Conservation (phyloP, 2,329 filamentous ascomycete genomes). For the Colletotrichum lindemuthianum region DNA sequence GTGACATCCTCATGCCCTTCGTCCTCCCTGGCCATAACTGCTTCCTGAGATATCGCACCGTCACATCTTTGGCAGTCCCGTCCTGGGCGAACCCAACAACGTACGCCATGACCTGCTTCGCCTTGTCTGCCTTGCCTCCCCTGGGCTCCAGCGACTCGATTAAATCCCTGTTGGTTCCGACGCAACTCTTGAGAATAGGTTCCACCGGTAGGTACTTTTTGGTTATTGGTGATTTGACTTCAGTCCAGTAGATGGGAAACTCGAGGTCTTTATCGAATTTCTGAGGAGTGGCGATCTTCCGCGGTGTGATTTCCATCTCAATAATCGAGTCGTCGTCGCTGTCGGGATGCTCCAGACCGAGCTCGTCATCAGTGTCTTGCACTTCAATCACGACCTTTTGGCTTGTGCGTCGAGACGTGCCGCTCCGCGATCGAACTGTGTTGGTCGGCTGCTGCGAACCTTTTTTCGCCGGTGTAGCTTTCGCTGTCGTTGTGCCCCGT, state of each 20-base stretch:
- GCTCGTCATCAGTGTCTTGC: slow-evolving; percentile 30
- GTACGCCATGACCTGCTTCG: slow-evolving; percentile 91
- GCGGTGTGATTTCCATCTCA: slow-evolving; percentile 59
- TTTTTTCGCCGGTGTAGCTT: slow-evolving; percentile 21
- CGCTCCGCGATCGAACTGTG: slow-evolving; percentile 7
- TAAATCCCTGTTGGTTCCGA: slow-evolving; percentile 78
- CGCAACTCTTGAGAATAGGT: slow-evolving; percentile 72
- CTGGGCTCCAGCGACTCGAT: slow-evolving; percentile 83
- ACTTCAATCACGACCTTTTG: slow-evolving; percentile 16
- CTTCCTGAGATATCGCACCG: slow-evolving; percentile 86
- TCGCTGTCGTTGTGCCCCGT: slow-evolving; percentile 38
- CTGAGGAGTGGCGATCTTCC: slow-evolving; percentile 52
- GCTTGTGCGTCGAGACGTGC: slow-evolving; percentile 10
- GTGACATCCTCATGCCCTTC: slow-evolving; percentile 81
- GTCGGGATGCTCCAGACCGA: slow-evolving; percentile 54
- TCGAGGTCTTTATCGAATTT: slow-evolving; percentile 80
- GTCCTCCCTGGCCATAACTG: slow-evolving; percentile 88
- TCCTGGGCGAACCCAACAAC: slow-evolving; percentile 84
- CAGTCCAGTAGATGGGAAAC: slow-evolving; percentile 93
- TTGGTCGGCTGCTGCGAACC: slow-evolving; percentile 10
- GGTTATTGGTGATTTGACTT: slow-evolving; percentile 84
- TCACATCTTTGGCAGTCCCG: slow-evolving; percentile 93
- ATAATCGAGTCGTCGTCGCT: slow-evolving; percentile 70
- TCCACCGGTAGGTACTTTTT: slow-evolving; percentile 84
- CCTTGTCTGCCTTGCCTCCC: slow-evolving; percentile 83